Evolutionary conservation across 768 basidiomycete genomes (phyloP), one percentile per base, ranked within the genome.

Genomic region (Boletus sp.): DNA sequence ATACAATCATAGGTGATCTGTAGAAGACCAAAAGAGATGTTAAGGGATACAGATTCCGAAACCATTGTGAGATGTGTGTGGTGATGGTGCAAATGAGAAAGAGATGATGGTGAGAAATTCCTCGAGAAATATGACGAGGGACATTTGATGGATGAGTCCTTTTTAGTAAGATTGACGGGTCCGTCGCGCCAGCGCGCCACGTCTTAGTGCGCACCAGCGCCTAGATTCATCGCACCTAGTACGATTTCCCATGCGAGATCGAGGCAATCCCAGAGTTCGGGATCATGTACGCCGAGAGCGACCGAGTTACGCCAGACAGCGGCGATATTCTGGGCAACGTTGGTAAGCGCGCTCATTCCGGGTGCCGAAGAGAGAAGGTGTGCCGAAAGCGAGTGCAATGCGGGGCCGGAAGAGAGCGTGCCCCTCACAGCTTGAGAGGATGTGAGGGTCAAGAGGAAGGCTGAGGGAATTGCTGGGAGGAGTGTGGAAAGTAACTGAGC

Each of bases 271-370:
- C 88, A 92, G 41, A 91, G 71, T 21, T 74, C 74, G 33, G 80
- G 77, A 59, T 90, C 85, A 48, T 78, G 80, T 2, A 90, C 69
- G 4, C 88, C 88, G n/a, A 92, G 75, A 21, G 80, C 79, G 55
- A 82, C 83, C 3, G 79, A 80, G 64, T 91, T 90, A 54, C 80
- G 76, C 87, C 88, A 92, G 32, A 90, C 67, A 7, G 84, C 88
- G 52, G 84, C 79, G 35, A 89, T 78, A 34, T 65, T 71, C 48
- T 74, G 68, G 6, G 79, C 71, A 50, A 79, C 75, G 37, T 74
- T 71, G 43, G 85, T 68, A 8, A 90, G 74, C 14, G 75, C 77
- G 29, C 72, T 74, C 35, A 70, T 67, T 51, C 35, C 77, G 1
- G 75, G 71, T 8, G 80, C 75, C 25, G 79, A 76, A 9, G 75